These are phyloP conservation scores for Scheffersomyces spartinae DNA, from an alignment of 805 yeast genomes.

Conservation along the genomic window DNA sequence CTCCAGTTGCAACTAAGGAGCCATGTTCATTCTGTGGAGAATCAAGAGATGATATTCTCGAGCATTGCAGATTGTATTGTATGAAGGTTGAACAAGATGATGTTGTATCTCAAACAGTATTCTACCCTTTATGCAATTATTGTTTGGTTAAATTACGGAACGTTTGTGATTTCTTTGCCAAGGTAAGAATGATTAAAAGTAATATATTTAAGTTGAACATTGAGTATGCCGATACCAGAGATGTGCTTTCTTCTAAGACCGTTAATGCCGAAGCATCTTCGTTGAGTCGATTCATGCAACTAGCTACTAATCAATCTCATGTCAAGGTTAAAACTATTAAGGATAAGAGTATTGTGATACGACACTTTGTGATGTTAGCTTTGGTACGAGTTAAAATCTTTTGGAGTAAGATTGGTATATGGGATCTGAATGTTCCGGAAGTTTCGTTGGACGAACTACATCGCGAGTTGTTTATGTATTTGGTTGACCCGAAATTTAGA, in stretches of 20 bases:
- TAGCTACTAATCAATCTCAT: no score
- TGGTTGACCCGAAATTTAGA: no score
- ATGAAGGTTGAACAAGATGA: conserved; percentile 37
- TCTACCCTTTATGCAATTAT: conserved; percentile 67
- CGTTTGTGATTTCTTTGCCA: conserved; percentile 73
- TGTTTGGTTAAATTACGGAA: conserved; percentile 74
- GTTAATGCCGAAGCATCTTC: no score
- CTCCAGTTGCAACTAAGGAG: conserved; percentile 64
- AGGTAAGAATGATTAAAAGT: conserved; percentile 48
- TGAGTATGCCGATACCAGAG: conserved; percentile 20
- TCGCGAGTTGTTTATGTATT: no score
- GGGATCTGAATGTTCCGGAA: conserved; percentile 37
- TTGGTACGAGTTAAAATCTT: conserved; percentile 62
- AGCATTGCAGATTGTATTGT: conserved; percentile 68
- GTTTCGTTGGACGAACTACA: conserved; percentile 4
- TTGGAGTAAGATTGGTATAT: conserved; percentile 76
- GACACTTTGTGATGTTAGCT: conserved; percentile 35
- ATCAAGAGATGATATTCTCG: conserved; percentile 51
- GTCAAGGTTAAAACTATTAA: no score
- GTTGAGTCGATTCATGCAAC: no score
- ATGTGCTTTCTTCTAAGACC: no score
- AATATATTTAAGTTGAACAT: conserved; percentile 48
- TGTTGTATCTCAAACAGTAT: conserved; percentile 13
- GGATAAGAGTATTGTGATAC: no score
- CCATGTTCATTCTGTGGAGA: conserved; percentile 87